phyloP scores from a whole-genome alignment of 108 stramenopile species.

The Nitzschia inconspicua region DNA sequence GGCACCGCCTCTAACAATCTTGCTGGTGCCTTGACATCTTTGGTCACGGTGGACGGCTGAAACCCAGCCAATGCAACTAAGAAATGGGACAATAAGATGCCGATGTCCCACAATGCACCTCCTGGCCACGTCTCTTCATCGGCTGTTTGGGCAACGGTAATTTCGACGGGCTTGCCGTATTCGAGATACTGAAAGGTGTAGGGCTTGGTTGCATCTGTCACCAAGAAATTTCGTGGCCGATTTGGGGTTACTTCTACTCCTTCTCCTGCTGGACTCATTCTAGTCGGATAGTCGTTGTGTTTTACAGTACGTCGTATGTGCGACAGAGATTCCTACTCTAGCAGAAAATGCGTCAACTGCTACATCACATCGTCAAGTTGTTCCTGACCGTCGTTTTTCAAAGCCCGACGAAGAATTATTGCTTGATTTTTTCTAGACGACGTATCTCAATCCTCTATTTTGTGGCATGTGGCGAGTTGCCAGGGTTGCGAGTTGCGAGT shows the following conservation, averaged over 20 bases:
- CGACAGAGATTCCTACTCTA: no score
- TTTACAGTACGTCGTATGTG: no score
- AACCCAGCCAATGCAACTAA: conserved; percentile 31
- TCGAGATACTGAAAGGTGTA: conserved; percentile 29
- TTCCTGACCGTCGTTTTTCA: no score
- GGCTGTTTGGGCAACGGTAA: conserved; percentile 40
- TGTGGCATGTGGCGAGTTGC: no score
- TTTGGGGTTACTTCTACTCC: conserved; percentile 1
- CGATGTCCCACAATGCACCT: conserved; percentile 55
- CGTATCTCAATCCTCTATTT: no score
- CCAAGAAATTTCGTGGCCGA: conserved; percentile 35
- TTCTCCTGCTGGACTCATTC: conserved; percentile 2
- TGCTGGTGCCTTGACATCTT: conserved; percentile 11
- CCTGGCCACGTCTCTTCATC: conserved; percentile 58
- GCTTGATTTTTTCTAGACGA: no score
- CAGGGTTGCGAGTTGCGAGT: no score
- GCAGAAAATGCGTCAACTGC: no score
- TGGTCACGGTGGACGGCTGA: not conserved
- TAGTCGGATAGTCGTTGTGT: no score
- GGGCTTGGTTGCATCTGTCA: conserved; percentile 43
- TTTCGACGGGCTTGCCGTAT: conserved; percentile 28
- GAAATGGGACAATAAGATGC: conserved; percentile 38
- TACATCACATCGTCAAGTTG: no score
- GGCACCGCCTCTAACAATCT: conserved; percentile 22
- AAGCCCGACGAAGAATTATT: no score